Base-by-base conservation (phyloP, 2,329 filamentous ascomycete genomes). In the Phialophora expanda region DNA sequence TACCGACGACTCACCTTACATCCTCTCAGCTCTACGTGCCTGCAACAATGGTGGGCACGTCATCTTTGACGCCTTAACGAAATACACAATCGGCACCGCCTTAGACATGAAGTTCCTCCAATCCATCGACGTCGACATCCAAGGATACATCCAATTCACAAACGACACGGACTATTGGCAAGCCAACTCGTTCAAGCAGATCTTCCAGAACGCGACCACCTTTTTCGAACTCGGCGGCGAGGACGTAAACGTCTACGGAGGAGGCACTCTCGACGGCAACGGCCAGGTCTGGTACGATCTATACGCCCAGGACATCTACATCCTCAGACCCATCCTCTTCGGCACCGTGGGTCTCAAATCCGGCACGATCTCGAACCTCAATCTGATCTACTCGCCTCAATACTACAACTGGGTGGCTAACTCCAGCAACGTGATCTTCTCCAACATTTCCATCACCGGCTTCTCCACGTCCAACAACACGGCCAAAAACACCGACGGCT, bases 311-410 rank as follows among this genome's bases (percentile, higher is more conserved):
- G 38, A 44, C 38, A 44, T 44, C 17, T 44, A 44, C 38, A 44
- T n/a, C 12, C 38, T 44, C 14, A 17, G 38, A 7, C 38, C 38
- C 38, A 44, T 44, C 38, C 38, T 44, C 17, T 44, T 44, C 14
- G 38, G 38, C 38, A 44, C 38, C 38, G 38, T 44, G 38, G 38
- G 38, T 2, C 38, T 44, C 38, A 12, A 44, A 0, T n/a, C 17
- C 38, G 38, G 38, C 38, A 44, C 38, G 14, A 44, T 44, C 38
- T 44, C 38, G 38, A 44, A 44, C 38, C 38, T 44, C 38, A 44
- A 44, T 8, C 38, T 44, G 14, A 20, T 44, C 38, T 44, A 44
- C 38, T 44, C 38, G 38, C 38, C 38, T 1, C 38, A 44, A n/a
- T 44, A 44, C 38, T 44, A 44, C 38, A 44, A 44, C 38, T 44